Evolutionary conservation across 2,329 filamentous ascomycete genomes (phyloP).

Genomic region (Hymenoscyphus salicellus): DNA sequence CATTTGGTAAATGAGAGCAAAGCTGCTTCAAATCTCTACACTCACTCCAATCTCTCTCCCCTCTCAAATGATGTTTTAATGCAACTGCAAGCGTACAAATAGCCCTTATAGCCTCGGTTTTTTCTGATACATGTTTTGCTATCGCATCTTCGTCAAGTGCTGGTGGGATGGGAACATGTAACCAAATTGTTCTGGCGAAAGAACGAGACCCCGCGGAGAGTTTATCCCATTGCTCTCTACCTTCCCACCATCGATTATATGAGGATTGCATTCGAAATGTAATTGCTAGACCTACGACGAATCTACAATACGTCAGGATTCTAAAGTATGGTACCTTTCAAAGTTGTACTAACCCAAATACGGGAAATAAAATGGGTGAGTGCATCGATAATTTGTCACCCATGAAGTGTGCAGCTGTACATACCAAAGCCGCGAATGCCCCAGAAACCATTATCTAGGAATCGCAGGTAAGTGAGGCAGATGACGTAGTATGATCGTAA

Average conservation of each 20-base stretch:
- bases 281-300: constrained; percentile 21
- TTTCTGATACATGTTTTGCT: background rate
- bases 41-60: no score
- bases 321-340: no score
- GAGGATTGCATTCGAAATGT: constrained; percentile 23
- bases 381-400: constrained; percentile 15
- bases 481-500: no score
- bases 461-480: no score
- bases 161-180: constrained; percentile 15
- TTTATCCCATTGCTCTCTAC: constrained; percentile 21
- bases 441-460: no score
- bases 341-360: constrained; percentile 15
- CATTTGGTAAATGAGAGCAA: no score
- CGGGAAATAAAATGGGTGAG: constrained; percentile 18
- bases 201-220: constrained; percentile 17
- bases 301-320: constrained; percentile 5
- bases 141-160: background rate
- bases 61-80: no score
- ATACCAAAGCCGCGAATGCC: constrained; percentile 12
- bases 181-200: constrained; percentile 21
- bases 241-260: constrained; percentile 22
- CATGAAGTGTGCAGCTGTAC: constrained; percentile 5
- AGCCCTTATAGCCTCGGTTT: constrained; percentile 11
- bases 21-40: no score
- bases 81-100: background rate